Evolutionary conservation across 2,329 filamentous ascomycete species (phyloP), one percentile per base, ranked within the genome.

Genomic region (Curvularia lunata): DNA sequence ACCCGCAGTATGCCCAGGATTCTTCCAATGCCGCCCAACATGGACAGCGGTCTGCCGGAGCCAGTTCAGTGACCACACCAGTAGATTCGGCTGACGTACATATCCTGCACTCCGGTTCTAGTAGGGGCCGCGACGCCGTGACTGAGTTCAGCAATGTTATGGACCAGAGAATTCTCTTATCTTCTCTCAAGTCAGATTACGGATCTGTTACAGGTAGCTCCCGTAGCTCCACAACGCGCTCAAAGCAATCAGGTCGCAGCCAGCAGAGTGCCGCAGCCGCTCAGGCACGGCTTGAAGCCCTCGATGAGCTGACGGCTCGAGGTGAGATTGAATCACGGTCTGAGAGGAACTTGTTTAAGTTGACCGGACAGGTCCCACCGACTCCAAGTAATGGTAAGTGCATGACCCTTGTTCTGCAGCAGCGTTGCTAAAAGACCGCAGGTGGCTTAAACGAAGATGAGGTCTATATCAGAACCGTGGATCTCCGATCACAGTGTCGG

Each of bases 281-380:
- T 7, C 63, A 70, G 34, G 50, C 46, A 12, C 58, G 61, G n/a
- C 43, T 68, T 6, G 65, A 66, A 47, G 51, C 42, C 10, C 63
- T 73, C 37, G 58, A 75, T 42, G 52, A 70, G 38, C 73, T 70
- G 13, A 81, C 79, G 1, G 62, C 64, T 10, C 74, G 80, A 53
- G 78, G 67, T 13, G 65, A 69, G 38, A 76, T 81, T 27, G 80
- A 82, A 64, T 71, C 75, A 21, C 70, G 69, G 28, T 66, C 64
- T 1, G 79, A 81, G 65, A 70, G 52, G 48, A 73, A 61, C 60
- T 60, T 70, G 49, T 75, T 68, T 64, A 71, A 72, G 60, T 71
- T 67, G 70, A 75, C 66, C 59, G 69, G 69, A 8, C 70, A 74
- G 30, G 46, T 68, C 3, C 69, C 71, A 16, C 64, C 65, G 12